phyloP scores from a whole-genome alignment of 2,329 filamentous ascomycete genomes.

The Aureobasidium subglaciale region DNA sequence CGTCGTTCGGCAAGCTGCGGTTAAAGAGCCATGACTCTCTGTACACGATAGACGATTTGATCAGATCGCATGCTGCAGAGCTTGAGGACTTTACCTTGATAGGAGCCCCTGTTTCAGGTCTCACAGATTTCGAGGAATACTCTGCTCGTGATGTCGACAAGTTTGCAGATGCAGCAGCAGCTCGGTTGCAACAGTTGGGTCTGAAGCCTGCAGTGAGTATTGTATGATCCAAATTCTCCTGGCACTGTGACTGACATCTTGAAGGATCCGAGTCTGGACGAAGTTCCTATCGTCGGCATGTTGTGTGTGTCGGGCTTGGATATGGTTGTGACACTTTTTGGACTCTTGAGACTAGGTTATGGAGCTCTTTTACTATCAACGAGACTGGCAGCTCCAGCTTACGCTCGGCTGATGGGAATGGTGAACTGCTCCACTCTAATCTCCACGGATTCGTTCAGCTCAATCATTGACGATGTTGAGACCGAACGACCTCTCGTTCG shows the following conservation, averaged over 20 bases:
- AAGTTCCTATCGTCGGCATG: slow-evolving; percentile 39
- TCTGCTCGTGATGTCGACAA: slow-evolving; percentile 24
- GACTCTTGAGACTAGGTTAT: slow-evolving; percentile 49
- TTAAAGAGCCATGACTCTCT: slow-evolving; percentile 10
- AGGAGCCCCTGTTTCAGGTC: slow-evolving; percentile 24
- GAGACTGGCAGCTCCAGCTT: slow-evolving; percentile 45
- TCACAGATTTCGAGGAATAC: slow-evolving; percentile 27
- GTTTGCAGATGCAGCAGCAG: slow-evolving; percentile 24
- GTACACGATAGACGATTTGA: slow-evolving; percentile 27
- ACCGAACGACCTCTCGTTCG: slow-evolving; percentile 22
- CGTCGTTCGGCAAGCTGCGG: slow-evolving; percentile 6
- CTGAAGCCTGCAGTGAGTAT: slow-evolving; percentile 23
- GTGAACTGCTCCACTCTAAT: slow-evolving; percentile 30
- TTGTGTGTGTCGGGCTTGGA: slow-evolving; percentile 49
- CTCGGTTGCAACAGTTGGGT: slow-evolving; percentile 22
- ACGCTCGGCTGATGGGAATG: slow-evolving; percentile 40
- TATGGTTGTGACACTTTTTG: slow-evolving; percentile 48
- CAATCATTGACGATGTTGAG: slow-evolving; percentile 28
- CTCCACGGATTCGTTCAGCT: slow-evolving; percentile 21
- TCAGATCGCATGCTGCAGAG: slow-evolving; percentile 27
- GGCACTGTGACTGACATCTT: slow-evolving; percentile 17
- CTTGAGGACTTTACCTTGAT: slow-evolving; percentile 25
- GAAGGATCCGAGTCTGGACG: slow-evolving; percentile 17
- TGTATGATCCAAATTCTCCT: not conserved
- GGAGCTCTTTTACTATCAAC: slow-evolving; percentile 49